Base-by-base conservation (phyloP, 306 rosid species). In the Cicer chorassanicum region DNA sequence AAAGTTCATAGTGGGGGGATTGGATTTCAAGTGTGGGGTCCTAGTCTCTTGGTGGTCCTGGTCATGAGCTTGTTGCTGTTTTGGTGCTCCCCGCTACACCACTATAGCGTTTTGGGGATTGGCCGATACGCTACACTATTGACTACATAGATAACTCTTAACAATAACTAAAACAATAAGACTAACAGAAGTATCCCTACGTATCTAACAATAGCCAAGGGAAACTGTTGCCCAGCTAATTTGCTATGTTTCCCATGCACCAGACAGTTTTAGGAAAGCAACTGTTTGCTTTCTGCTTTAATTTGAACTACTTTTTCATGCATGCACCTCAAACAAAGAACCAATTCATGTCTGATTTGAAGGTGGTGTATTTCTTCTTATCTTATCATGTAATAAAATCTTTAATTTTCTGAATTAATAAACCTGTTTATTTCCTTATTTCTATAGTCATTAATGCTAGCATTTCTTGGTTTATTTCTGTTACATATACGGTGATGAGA, bases 341-440 rank as follows among this genome's bases (percentile, higher is more conserved):
- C 19, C 55, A 19, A 50, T 50, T 50, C 55, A 57, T 57, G 64
- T 57, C 64, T 57, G 5, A 56, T 56, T 56, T 56, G 62, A 21
- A 56, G 62, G 38, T 55, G 39, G 38, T 18, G 12, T 36, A 18
- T 18, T 57, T 57, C 29, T 57, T 9, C 41, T 57, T 40, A 29
- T 11, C 64, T 7, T 24, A 24, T 24, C 64, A 24, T 57, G 64
- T 57, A 14, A 57, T 5, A 21, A 57, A 21, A 57, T 34, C 44
- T 49, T 49, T 34, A 21, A 21, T 56, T 29, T 59, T 59, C 43
- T 34, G 43, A 59, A 59, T 34, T 29, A 29, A 59, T 34, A 34
- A 34, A 60, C 12, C 66, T 6, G 66, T 34, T 60, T 60, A 60
- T 34, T 36, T 34, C 44, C 63, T 56, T 11, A 18, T 59, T 12